phyloP scores from a whole-genome alignment of 495 filamentous ascomycete species.

The Sabuloglossum arenarium region DNA sequence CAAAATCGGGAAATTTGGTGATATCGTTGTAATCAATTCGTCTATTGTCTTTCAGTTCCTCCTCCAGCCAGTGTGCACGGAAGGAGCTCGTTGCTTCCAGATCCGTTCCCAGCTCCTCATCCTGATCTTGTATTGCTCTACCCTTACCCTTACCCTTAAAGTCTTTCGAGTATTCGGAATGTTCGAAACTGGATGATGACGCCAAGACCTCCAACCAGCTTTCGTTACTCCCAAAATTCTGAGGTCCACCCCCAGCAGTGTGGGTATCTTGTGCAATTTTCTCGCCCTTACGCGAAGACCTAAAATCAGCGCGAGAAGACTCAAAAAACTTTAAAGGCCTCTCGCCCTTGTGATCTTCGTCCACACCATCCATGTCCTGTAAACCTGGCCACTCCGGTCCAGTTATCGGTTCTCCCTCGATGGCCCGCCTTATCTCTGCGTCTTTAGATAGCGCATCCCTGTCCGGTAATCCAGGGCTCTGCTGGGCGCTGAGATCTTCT shows the following conservation, averaged over 20 bases:
- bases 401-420: constrained; percentile 15
- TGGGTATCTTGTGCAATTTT: neutral
- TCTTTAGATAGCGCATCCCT: constrained; percentile 17
- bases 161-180: neutral
- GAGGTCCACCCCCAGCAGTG: neutral
- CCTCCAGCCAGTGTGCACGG: neutral
- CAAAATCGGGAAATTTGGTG: neutral
- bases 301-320: neutral
- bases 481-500: neutral
- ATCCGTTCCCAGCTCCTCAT: neutral
- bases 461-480: constrained; percentile 4
- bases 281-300: neutral
- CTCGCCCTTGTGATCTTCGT: neutral
- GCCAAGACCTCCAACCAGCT: neutral
- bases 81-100: neutral
- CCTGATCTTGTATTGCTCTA: neutral
- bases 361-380: constrained; percentile 4
- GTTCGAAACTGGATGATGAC: neutral
- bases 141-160: neutral
- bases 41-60: neutral
- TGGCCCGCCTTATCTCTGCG: constrained; percentile 18
- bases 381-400: constrained; percentile 7
- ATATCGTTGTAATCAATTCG: neutral
- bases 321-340: neutral
- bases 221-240: neutral